Evolutionary conservation across 2,329 filamentous ascomycete genomes (phyloP), one percentile per base, ranked within the genome.

Genomic region (Fusarium sp.): DNA sequence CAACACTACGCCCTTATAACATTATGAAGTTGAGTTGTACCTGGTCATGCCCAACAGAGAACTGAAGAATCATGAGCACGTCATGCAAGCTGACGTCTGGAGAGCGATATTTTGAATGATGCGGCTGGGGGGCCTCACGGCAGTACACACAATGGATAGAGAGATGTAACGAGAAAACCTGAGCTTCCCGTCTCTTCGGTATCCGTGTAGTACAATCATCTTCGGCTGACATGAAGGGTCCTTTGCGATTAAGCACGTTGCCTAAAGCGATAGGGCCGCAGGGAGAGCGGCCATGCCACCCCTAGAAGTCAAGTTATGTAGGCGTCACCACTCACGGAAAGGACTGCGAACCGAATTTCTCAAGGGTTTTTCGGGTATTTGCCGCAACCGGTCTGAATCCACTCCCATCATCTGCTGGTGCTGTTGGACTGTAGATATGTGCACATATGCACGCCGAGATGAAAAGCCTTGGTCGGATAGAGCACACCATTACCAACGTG

Each of bases 71-170:
- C 20, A 52, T 50, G 38, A 63, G 35, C 54, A 65, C 50, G 38
- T 35, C 42, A 71, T 71, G 64, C 59, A 69, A 45, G 41, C 42
- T 68, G 63, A 64, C 53, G 44, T 58, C 70, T 69, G 33, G 38
- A 59, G 46, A 61, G 37, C 44, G 30, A 23, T 56, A 53, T 52
- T 41, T 38, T 41, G 33, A 60, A 40, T 32, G 41, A 58, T 46
- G 50, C 44, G 49, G 30, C 48, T 60, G 54, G 38, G 64, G 41
- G 56, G 52, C 64, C 55, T 54, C 48, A 50, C 40, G 37, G n/a
- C 40, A 55, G 48, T 35, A 18, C 35, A 42, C 27, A 17, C 44
- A 53, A 44, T 64, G 56, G 42, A 54, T 48, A 46, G 14, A 60
- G 35, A 26, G 50, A 59, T 50, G 17, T 20, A 42, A 46, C 44